Evolutionary conservation across 108 stramenopile species (phyloP).

Genomic region (Fragilaria radians): DNA sequence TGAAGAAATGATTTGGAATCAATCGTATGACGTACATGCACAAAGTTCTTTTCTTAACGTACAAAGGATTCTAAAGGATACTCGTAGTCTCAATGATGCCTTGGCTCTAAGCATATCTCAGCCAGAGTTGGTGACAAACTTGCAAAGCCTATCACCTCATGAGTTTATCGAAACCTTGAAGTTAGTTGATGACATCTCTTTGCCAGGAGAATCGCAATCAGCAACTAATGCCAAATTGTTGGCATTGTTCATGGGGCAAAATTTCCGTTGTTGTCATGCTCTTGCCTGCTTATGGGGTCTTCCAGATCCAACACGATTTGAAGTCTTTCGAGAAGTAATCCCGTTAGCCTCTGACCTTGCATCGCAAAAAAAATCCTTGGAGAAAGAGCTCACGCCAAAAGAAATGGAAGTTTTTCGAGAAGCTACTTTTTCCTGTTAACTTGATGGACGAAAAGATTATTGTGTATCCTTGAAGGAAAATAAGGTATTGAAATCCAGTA

Average conservation of each 20-base stretch:
- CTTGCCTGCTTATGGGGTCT: constrained; percentile 10
- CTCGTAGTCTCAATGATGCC: not conserved
- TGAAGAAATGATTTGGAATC: not conserved
- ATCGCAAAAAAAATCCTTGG: not conserved
- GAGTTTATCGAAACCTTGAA: constrained; percentile 11
- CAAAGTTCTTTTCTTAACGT: not conserved
- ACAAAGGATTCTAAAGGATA: too few relatives aligned
- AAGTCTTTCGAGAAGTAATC: not conserved
- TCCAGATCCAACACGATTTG: not conserved
- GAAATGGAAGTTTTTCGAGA: too few relatives aligned
- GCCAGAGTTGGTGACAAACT: not conserved
- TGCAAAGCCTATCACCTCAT: constrained; percentile 12
- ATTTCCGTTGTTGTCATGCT: constrained; percentile 3
- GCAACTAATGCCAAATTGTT: not conserved
- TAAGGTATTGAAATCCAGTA: too few relatives aligned
- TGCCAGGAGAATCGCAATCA: not conserved
- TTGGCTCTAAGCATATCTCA: constrained; percentile 3
- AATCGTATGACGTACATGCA: not conserved
- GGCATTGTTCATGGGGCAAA: constrained; percentile 10
- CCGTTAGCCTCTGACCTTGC: constrained; percentile 11
- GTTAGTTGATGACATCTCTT: too few relatives aligned
- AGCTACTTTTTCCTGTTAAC: too few relatives aligned
- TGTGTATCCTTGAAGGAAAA: too few relatives aligned
- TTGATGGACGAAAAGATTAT: too few relatives aligned
- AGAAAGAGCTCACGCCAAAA: too few relatives aligned